A percentile compares a stretch with the other conserved stretches of the same genome.
phyloP scores from a whole-genome alignment of 345 rosid species.

The Erodium maritimum region DNA sequence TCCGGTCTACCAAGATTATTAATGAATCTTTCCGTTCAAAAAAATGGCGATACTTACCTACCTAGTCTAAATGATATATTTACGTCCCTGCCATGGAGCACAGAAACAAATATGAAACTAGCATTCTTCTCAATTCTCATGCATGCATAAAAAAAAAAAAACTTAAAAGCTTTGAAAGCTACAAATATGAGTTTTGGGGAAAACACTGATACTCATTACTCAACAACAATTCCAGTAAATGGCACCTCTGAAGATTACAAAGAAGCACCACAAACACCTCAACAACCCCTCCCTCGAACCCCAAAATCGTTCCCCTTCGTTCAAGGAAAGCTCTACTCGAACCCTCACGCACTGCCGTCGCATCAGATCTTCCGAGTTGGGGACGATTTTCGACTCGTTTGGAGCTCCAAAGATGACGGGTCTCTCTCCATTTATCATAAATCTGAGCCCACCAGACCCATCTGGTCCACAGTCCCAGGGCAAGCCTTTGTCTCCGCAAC shows the following conservation, averaged over 20 bases:
- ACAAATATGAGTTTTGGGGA: too few species aligned
- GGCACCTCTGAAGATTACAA: conserved; percentile 32
- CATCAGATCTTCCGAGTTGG: conserved; percentile 31
- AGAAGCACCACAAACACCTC: conserved; percentile 46
- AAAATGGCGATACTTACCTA: too few species aligned
- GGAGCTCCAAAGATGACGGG: conserved; percentile 40
- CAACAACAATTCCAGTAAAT: conserved; percentile 4
- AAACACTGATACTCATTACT: background rate
- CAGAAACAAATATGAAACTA: too few species aligned
- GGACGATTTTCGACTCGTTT: conserved; percentile 37
- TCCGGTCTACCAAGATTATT: too few species aligned
- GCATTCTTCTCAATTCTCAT: too few species aligned
- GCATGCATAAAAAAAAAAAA: too few species aligned
- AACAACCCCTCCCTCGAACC: conserved; percentile 50
- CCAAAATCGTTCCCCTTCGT: conserved; percentile 36
- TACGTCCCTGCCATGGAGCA: too few species aligned
- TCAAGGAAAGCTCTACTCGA: conserved; percentile 29
- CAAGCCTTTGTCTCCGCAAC: conserved; percentile 53
- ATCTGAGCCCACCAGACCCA: conserved; percentile 27
- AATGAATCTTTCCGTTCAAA: too few species aligned
- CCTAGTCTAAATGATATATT: too few species aligned
- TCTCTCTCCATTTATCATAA: conserved; percentile 29
- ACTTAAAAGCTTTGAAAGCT: too few species aligned
- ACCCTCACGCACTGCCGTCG: conserved; percentile 18
- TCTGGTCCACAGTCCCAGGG: conserved; percentile 58